Evolutionary conservation across 1,284 basidiomycete species (phyloP).

Genomic region (Leccinum pallidistipes): DNA sequence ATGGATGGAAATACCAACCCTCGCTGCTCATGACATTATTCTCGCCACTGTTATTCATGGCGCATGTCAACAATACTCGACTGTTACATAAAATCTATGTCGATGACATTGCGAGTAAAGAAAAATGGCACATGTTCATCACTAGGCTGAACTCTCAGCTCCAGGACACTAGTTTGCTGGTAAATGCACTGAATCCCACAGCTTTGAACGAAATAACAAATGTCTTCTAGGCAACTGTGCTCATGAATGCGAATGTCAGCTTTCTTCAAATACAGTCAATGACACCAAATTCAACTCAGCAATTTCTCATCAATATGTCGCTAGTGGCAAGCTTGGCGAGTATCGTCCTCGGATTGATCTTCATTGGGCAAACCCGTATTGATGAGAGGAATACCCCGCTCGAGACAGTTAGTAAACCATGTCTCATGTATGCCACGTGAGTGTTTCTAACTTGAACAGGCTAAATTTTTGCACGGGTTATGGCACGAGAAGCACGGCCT

Average conservation of each 20-base stretch:
- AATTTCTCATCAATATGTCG: background rate
- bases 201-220: background rate
- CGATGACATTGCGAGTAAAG: background rate
- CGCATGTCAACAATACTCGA: conserved; percentile 2
- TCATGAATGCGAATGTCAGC: background rate
- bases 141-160: background rate
- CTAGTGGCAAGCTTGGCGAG: background rate
- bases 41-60: conserved; percentile 43
- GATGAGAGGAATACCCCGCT: background rate
- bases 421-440: background rate
- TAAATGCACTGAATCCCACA: background rate
- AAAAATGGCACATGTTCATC: background rate
- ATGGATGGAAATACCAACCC: conserved; percentile 32
- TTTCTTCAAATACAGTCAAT: background rate
- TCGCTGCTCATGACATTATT: conserved; percentile 36
- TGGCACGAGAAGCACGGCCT: conserved; percentile 33
- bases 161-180: background rate
- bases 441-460: conserved; percentile 19
- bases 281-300: background rate
- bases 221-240: background rate
- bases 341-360: background rate
- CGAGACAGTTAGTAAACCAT: conserved; percentile 8
- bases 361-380: background rate
- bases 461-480: conserved; percentile 27
- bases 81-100: background rate